Evolutionary conservation across 2,329 filamentous ascomycete species (phyloP).

Genomic region (Cercospora zeina): DNA sequence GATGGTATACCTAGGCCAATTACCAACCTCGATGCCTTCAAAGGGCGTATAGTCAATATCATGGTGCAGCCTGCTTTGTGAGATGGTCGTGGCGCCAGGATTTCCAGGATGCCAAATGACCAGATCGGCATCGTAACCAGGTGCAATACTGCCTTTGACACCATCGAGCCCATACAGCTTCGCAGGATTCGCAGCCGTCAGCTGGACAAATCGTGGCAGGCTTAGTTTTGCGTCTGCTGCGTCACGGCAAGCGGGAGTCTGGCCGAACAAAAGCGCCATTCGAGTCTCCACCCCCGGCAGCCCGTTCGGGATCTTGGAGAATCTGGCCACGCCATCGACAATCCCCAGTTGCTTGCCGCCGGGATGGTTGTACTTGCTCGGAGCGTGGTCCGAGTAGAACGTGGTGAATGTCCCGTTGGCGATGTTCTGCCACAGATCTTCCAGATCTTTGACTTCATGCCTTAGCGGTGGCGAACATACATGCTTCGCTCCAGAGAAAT

Average conservation of each 20-base stretch:
- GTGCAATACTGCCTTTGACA: constrained; percentile 46
- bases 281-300: constrained; percentile 48
- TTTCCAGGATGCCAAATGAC: constrained; percentile 46
- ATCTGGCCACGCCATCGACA: constrained; percentile 41
- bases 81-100: constrained; percentile 36
- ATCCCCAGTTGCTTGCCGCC: constrained; percentile 45
- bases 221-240: constrained; percentile 33
- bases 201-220: constrained; percentile 48
- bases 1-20: constrained; percentile 64
- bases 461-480: constrained; percentile 42
- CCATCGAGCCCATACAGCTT: constrained; percentile 48
- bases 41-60: constrained; percentile 64
- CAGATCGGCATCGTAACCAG: constrained; percentile 49
- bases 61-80: constrained; percentile 57
- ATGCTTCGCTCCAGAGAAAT: constrained; percentile 42
- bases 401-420: constrained; percentile 42
- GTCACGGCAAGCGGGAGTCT: constrained; percentile 36
- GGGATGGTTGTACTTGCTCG: constrained; percentile 44
- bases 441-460: constrained; percentile 38
- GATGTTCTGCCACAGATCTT: constrained; percentile 41
- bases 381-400: constrained; percentile 43
- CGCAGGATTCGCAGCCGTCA: constrained; percentile 48
- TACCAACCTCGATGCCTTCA: constrained; percentile 57
- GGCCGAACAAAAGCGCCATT: constrained; percentile 45
- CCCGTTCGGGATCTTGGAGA: constrained; percentile 48